These are phyloP conservation scores for Paraconiothyrium brasiliense DNA, from an alignment of 2,329 filamentous ascomycete species.

Conservation along the genomic window DNA sequence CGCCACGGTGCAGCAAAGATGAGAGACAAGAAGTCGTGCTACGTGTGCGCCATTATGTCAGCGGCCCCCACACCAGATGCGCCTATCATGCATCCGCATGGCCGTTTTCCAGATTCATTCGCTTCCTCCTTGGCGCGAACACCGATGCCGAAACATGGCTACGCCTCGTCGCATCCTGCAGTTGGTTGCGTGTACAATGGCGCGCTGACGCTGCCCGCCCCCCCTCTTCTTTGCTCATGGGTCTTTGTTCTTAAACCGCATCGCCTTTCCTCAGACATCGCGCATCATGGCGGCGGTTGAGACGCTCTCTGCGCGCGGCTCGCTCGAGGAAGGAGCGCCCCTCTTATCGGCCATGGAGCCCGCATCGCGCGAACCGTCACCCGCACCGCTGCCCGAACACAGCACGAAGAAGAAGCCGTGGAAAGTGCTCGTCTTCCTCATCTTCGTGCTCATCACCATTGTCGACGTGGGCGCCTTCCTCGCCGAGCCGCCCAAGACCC, in stretches of 20 bases:
- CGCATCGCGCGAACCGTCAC: slow-evolving; percentile 20
- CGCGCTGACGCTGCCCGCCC: slow-evolving; percentile 9
- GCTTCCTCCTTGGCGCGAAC: background rate
- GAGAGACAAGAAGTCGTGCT: background rate
- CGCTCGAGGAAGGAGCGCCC: slow-evolving; percentile 14
- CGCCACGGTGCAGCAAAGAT: background rate
- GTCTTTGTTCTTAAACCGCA: slow-evolving; percentile 10
- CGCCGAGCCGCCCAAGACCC: slow-evolving; percentile 56
- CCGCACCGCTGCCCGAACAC: slow-evolving; percentile 13
- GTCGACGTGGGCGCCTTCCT: slow-evolving; percentile 59
- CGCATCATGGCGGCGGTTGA: background rate
- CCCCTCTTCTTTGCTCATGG: slow-evolving; percentile 10
- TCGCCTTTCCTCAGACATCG: background rate
- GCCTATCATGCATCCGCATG: slow-evolving; percentile 4
- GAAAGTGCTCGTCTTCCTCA: slow-evolving; percentile 44
- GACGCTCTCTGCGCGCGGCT: slow-evolving; percentile 1
- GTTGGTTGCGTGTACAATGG: slow-evolving; percentile 7
- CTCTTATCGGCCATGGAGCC: slow-evolving; percentile 1
- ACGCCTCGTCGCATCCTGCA: slow-evolving; percentile 12
- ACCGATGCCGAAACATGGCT: slow-evolving; percentile 15
- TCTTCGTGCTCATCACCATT: slow-evolving; percentile 54
- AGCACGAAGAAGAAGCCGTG: slow-evolving; percentile 40
- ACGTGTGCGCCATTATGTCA: slow-evolving; percentile 4
- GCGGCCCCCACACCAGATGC: slow-evolving; percentile 2
- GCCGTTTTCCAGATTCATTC: slow-evolving; percentile 2